Conservation (phyloP, 768 basidiomycete genomes). For the Cyclocybe aegerita region DNA sequence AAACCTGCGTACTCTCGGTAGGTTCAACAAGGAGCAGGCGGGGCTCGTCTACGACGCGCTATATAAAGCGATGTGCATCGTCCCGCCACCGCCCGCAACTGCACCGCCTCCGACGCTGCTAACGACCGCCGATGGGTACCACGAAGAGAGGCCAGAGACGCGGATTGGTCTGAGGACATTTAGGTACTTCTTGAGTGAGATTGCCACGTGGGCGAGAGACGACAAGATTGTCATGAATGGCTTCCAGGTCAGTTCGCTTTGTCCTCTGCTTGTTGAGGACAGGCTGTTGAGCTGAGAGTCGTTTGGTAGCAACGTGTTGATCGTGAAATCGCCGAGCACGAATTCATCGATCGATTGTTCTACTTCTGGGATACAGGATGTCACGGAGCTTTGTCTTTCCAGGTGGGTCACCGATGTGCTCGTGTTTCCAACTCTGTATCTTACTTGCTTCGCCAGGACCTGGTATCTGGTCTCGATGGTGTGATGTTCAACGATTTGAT, state of each 20-base stretch:
- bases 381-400: slow-evolving; percentile 85
- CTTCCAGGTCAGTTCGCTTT: slow-evolving; percentile 60
- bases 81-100: slow-evolving; percentile 61
- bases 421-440: neutral
- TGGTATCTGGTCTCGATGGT: slow-evolving; percentile 84
- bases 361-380: slow-evolving; percentile 90
- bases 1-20: slow-evolving; percentile 75
- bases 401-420: slow-evolving; percentile 45
- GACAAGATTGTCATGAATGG: slow-evolving; percentile 92
- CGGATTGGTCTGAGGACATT: slow-evolving; percentile 86
- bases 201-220: slow-evolving; percentile 94
- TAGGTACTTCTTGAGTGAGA: slow-evolving; percentile 84
- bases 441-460: slow-evolving; percentile 54
- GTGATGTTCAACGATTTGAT: slow-evolving; percentile 97
- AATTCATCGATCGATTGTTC: slow-evolving; percentile 91
- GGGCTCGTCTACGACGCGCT: slow-evolving; percentile 91
- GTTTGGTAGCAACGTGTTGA: slow-evolving; percentile 77
- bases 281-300: neutral
- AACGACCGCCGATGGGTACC: slow-evolving; percentile 48
- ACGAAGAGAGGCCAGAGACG: slow-evolving; percentile 85
- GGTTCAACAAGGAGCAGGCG: slow-evolving; percentile 85
- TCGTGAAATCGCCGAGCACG: slow-evolving; percentile 91
- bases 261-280: neutral
- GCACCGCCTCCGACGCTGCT: slow-evolving; percentile 53
- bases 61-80: slow-evolving; percentile 79